phyloP scores from a whole-genome alignment of 108 stramenopile genomes.

The Discostella stelligeroides region DNA sequence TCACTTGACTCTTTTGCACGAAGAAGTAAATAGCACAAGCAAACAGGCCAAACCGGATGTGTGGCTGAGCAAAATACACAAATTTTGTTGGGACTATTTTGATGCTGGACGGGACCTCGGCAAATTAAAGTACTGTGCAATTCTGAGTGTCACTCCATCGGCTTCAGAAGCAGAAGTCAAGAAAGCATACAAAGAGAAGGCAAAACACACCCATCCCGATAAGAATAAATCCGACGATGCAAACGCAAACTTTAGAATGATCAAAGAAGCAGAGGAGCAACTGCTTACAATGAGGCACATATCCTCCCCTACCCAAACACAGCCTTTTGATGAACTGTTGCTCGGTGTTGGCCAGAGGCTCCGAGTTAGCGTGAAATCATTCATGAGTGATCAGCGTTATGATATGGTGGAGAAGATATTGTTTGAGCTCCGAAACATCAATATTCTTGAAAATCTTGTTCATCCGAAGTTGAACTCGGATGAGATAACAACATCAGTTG shows the following conservation, averaged over 20 bases:
- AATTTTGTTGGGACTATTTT: slow-evolving; percentile 49
- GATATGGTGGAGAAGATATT: slow-evolving; percentile 44
- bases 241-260: slow-evolving; percentile 27
- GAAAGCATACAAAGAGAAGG: slow-evolving; percentile 47
- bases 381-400: slow-evolving; percentile 56
- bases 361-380: slow-evolving; percentile 14
- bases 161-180: slow-evolving; percentile 47
- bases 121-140: slow-evolving; percentile 49
- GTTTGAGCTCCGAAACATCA: slow-evolving; percentile 40
- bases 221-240: slow-evolving; percentile 22
- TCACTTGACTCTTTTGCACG: no score
- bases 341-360: slow-evolving; percentile 30
- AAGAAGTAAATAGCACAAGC: background rate
- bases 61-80: slow-evolving; percentile 43
- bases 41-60: slow-evolving; percentile 5
- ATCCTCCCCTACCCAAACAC: background rate
- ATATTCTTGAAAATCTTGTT: slow-evolving; percentile 52
- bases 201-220: slow-evolving; percentile 44
- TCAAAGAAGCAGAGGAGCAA: slow-evolving; percentile 53
- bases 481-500: slow-evolving; percentile 25
- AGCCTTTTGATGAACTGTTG: slow-evolving; percentile 52
- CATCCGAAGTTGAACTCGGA: slow-evolving; percentile 43
- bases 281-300: slow-evolving; percentile 32
- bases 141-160: slow-evolving; percentile 54
- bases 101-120: slow-evolving; percentile 46